phyloP scores from a whole-genome alignment of 1,139 yeast species.

The Sugiyamaella sp. region DNA sequence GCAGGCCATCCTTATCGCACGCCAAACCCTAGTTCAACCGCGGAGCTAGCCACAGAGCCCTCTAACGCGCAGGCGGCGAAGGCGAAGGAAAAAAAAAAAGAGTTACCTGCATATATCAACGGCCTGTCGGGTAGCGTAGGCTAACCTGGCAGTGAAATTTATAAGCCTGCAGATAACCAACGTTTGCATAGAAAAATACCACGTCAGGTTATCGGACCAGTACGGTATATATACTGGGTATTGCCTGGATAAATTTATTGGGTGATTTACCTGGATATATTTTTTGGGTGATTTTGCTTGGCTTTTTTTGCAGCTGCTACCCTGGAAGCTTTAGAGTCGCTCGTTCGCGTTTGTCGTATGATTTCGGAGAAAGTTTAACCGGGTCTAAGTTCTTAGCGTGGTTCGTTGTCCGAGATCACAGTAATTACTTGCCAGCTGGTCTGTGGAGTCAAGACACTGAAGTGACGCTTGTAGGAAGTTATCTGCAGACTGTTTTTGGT shows the following conservation, averaged over 20 bases:
- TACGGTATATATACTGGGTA: neutral
- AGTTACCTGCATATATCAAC: neutral
- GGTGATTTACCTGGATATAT: no score
- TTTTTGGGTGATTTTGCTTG: no score
- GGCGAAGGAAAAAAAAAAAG: neutral
- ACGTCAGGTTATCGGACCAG: neutral
- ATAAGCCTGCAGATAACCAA: conserved; percentile 12
- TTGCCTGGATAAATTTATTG: no score
- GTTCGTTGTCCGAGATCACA: neutral
- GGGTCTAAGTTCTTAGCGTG: neutral
- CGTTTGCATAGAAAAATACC: neutral
- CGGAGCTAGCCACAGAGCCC: conserved; percentile 1
- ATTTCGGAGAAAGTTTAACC: neutral
- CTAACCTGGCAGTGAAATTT: conserved; percentile 3
- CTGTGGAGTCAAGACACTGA: no score
- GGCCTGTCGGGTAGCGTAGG: neutral
- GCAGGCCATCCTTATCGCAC: neutral
- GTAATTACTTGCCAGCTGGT: no score
- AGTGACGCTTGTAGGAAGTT: no score
- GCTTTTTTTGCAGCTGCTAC: no score
- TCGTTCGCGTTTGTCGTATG: no score
- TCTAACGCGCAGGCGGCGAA: neutral
- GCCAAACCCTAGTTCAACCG: neutral
- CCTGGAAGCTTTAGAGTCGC: no score
- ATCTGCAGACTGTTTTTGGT: no score